Percentiles rank a stretch among this genome's conserved stretches.
Evolutionary conservation across 1,139 yeast genomes (phyloP).

Genomic region (Yamadazyma diospyri): DNA sequence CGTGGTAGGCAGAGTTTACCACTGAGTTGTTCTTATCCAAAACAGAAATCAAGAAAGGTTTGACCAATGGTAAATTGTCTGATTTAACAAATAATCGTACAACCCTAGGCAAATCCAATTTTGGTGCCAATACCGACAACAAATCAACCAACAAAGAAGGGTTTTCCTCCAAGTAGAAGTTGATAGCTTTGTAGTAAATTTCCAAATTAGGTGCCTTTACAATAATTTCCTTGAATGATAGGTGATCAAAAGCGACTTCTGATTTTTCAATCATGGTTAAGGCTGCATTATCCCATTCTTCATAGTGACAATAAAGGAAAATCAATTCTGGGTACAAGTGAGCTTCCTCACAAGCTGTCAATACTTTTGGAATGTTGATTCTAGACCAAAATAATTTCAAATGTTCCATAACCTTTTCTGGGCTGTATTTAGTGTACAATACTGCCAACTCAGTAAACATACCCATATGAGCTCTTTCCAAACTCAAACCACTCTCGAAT

Average conservation of each 20-base stretch:
- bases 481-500: conserved; percentile 92
- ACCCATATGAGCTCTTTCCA: conserved; percentile 99
- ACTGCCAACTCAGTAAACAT: conserved; percentile 97
- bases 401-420: conserved; percentile 93
- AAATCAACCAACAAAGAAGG: conserved; percentile 89
- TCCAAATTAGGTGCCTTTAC: conserved; percentile 96
- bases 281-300: conserved; percentile 99
- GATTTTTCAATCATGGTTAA: conserved; percentile 96
- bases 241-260: conserved; percentile 90
- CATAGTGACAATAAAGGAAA: conserved; percentile 95
- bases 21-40: conserved; percentile 86
- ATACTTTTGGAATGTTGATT: conserved; percentile 94
- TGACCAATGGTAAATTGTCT: conserved; percentile 92
- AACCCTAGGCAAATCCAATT: conserved; percentile 91
- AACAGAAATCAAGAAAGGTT: conserved; percentile 90
- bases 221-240: conserved; percentile 88
- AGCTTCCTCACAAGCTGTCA: conserved; percentile 88
- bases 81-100: conserved; percentile 93
- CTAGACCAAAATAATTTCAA: conserved; percentile 97
- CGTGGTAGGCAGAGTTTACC: conserved; percentile 94
- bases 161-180: conserved; percentile 88
- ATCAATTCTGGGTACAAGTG: conserved; percentile 96
- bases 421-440: conserved; percentile 85
- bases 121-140: conserved; percentile 80
- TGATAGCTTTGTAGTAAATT: conserved; percentile 94